Evolutionary conservation across 2,329 filamentous ascomycete genomes (phyloP).

Genomic region (Claviceps purpurea): DNA sequence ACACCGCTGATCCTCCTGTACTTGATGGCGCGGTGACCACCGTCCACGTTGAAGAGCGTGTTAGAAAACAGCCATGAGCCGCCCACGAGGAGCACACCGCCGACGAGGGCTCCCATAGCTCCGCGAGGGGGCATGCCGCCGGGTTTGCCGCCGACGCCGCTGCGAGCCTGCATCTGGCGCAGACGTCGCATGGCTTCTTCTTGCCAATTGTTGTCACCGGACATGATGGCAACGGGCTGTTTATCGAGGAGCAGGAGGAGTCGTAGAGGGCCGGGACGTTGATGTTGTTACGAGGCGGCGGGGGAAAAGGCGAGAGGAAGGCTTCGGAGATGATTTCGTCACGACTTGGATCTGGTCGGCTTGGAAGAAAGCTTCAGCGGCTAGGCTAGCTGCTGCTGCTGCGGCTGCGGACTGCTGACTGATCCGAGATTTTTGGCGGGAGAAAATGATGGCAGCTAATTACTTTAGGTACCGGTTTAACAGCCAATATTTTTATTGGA

Average conservation of each 20-base stretch:
- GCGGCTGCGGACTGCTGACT: constrained; percentile 3
- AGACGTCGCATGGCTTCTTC: constrained; percentile 39
- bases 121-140: constrained; percentile 25
- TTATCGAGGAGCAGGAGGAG: neutral
- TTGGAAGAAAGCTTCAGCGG: neutral
- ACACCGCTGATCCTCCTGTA: constrained; percentile 89
- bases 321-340: too few relatives aligned
- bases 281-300: neutral
- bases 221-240: constrained; percentile 13
- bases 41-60: constrained; percentile 73
- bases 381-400: neutral
- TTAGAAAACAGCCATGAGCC: constrained; percentile 41
- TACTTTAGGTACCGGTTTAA: fast-evolving
- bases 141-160: constrained; percentile 28
- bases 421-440: constrained; percentile 2
- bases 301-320: neutral
- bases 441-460: too few relatives aligned
- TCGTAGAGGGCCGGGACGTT: neutral
- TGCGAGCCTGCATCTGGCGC: constrained; percentile 32
- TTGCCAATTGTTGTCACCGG: constrained; percentile 26
- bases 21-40: constrained; percentile 98
- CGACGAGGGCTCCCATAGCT: constrained; percentile 26
- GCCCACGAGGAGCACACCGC: constrained; percentile 31
- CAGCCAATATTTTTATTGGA: neutral
- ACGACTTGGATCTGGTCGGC: neutral